Evolutionary conservation across 1,284 basidiomycete species (phyloP).

Genomic region (Apiotrichum montevideense): DNA sequence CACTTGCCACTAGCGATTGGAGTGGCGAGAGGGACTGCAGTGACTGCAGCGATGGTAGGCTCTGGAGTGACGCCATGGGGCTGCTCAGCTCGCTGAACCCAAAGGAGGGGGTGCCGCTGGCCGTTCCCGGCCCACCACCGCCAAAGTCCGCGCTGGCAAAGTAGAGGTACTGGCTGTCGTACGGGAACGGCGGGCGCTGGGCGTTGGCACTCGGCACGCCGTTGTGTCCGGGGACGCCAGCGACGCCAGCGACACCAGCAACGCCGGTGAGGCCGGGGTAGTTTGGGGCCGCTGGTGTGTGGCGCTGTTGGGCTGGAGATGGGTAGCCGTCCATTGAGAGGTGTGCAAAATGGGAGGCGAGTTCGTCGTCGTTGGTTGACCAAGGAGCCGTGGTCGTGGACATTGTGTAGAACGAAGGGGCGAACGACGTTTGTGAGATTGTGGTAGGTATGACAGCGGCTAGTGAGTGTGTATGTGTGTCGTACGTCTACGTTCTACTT

Average conservation of each 20-base stretch:
- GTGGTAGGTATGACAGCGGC: no score
- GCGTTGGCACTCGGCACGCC: no score
- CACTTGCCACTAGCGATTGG: not conserved
- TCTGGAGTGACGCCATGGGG: not conserved
- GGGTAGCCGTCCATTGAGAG: constrained; percentile 9
- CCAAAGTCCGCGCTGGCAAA: no score
- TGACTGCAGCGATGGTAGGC: constrained; percentile 5
- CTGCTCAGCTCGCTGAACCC: not conserved
- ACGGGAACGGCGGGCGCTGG: no score
- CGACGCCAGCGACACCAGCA: no score
- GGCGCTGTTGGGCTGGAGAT: not conserved
- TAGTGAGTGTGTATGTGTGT: no score
- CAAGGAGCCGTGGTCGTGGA: constrained; percentile 4
- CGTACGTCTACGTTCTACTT: no score
- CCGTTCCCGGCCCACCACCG: no score
- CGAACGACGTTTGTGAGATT: no score
- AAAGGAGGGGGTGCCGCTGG: not conserved
- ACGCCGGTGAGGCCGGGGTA: no score
- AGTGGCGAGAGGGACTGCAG: not conserved
- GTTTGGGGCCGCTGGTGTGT: not conserved
- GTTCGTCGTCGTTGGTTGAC: constrained; percentile 6
- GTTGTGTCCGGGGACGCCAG: not conserved
- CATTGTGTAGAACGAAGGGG: not conserved
- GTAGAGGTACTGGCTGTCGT: no score
- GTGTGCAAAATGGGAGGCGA: constrained; percentile 4